Percentiles rank a stretch among this genome's conserved stretches.
Evolutionary conservation across 371 early-diverging fungal genomes (phyloP).

Genomic region (Gilbertella persicaria): DNA sequence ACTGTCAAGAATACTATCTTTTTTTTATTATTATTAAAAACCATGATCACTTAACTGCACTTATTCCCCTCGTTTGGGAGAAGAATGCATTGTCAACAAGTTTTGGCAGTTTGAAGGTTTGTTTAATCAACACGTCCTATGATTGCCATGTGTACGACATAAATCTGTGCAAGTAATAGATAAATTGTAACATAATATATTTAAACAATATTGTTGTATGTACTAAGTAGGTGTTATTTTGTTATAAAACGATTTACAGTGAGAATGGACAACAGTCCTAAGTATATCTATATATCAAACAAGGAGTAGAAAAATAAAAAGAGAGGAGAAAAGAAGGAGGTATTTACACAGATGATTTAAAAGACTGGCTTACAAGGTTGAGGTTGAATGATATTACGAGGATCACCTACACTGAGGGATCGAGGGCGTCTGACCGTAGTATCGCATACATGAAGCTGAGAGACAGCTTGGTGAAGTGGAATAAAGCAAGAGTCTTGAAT

Average conservation of each 20-base stretch:
- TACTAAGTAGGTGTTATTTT: too few relatives aligned
- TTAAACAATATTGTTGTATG: too few relatives aligned
- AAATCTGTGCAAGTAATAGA: too few relatives aligned
- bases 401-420: conserved; percentile 21
- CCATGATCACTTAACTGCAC: not conserved
- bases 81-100: not conserved
- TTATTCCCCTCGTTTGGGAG: not conserved
- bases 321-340: not conserved
- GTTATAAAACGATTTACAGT: too few relatives aligned
- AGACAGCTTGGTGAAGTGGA: conserved; percentile 24
- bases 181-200: too few relatives aligned
- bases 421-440: conserved; percentile 11
- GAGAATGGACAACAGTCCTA: too few relatives aligned
- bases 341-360: conserved; percentile 3
- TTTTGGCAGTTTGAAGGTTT: too few relatives aligned
- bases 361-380: conserved; percentile 11
- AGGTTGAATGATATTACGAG: conserved; percentile 14
- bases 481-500: conserved; percentile 28
- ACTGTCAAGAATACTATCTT: not conserved
- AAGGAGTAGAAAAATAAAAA: not conserved
- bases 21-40: too few relatives aligned
- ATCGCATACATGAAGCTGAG: conserved; percentile 16
- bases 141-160: too few relatives aligned
- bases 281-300: conserved; percentile 1
- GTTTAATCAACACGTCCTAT: too few relatives aligned